These are phyloP conservation scores for Rhamnella rubrinervis DNA, from an alignment of 331 rosid genomes.

Conservation along the genomic window DNA sequence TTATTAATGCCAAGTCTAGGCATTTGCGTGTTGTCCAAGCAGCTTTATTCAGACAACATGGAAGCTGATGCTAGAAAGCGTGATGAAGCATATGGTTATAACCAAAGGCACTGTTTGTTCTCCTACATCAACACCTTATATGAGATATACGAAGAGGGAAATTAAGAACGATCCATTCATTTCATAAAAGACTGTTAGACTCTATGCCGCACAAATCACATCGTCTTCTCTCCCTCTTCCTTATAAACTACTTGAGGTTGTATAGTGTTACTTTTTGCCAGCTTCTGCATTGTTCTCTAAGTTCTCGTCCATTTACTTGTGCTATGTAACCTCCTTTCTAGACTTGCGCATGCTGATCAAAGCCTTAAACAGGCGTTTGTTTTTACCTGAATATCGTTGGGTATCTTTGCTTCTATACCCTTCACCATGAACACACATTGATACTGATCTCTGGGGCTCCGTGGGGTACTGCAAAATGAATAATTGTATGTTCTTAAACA, in stretches of 20 bases:
- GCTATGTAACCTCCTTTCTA: slow-evolving; percentile 13
- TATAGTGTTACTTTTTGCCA: neutral
- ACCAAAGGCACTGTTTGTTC: too few species aligned
- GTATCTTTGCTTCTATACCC: slow-evolving; percentile 15
- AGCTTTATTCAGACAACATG: slow-evolving; percentile 33
- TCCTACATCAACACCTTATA: too few species aligned
- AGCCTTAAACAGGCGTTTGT: slow-evolving; percentile 27
- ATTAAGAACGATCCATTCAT: too few species aligned
- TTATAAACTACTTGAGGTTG: too few species aligned
- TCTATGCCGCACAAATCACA: too few species aligned
- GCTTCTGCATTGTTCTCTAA: neutral
- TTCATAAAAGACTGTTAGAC: too few species aligned
- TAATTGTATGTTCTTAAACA: neutral
- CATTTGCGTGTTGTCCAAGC: neutral
- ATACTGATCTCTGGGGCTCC: slow-evolving; percentile 28
- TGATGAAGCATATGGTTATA: slow-evolving; percentile 26
- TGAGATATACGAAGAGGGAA: too few species aligned
- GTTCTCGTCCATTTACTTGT: slow-evolving; percentile 26
- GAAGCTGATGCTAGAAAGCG: slow-evolving; percentile 32
- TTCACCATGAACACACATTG: slow-evolving; percentile 20
- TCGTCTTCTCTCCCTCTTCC: too few species aligned
- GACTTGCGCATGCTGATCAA: slow-evolving; percentile 29
- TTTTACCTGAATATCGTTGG: slow-evolving; percentile 7
- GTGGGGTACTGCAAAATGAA: slow-evolving; percentile 20
- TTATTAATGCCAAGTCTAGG: too few species aligned